Evolutionary conservation across 208 protist species (phyloP), one percentile per base, ranked within the genome.

Genomic region (Trypanosoma theileri): DNA sequence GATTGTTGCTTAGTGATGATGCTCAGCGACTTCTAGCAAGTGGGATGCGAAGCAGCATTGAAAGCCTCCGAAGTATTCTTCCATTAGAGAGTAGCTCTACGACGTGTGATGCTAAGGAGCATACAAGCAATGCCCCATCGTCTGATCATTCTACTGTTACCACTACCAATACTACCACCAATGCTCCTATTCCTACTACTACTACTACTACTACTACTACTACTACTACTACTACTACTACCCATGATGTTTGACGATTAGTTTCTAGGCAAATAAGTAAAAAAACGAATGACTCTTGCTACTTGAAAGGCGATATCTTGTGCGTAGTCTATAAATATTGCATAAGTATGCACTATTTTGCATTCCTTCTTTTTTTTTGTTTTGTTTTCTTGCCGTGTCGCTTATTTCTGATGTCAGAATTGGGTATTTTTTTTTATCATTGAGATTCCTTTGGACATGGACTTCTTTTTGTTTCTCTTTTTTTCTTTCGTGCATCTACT

Each of bases 1-100:
- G 62, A 21, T 59, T 60, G 35, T 50, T 91, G 3, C 75, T 95
- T 8, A 75, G 80, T 6, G 64, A 42, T 13, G 59, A 70, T 0
- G 64, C 73, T 42, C 41, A 57, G 19, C 57, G 59, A 1, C 73
- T 75, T 59, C 59, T 95, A 50, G 40, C 73, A 44, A 68, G 67
- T 10, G 52, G 55, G 6, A 68, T 86, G 52, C 54, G 59, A 17
- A 58, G 51, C 31, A 65, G 51, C 41, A 64, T 78, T 60, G 61
- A 78, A 59, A 59, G 48, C 35, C 60, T 78, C 17, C 73, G 67
- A 3, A 72, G 64, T 40, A 54, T 70, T 59, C 62, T 76, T 59
- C 58, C 63, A 12, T 14, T 22, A 21, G 58, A 60, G 11, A 40
- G 24, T 9, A 53, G 16, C 13, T 26, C 28, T 16, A 11, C 59